Evolutionary conservation across 108 stramenopile genomes (phyloP), one percentile per base, ranked within the genome.

Genomic region (Cyclotella choctawhatcheeana): DNA sequence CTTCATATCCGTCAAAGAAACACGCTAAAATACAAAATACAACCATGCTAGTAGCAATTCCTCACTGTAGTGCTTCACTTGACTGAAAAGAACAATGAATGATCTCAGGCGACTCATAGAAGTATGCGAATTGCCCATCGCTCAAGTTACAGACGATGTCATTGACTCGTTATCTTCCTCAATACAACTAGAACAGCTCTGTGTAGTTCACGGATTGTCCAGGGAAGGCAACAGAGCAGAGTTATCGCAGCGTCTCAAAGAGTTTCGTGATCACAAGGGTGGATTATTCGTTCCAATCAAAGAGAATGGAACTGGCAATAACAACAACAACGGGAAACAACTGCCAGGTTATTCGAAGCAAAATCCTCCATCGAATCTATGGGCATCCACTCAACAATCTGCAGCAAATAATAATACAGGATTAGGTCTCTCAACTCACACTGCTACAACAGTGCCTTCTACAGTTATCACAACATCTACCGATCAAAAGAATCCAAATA

Each of bases 401-500:
- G n/a, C n/a, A n/a, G n/a, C n/a, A 30, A 1, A 27, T 2, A 56
- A 1, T 4, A 48, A 48, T n/a, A n/a, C 18, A n/a, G 47, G 16
- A 10, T n/a, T 48, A 27, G 27, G 29, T 30, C 55, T 56, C 29
- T 56, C 55, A 12, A 56, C 55, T 13, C 31, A 18, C 55, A 31
- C 55, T 31, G 29, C 37, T 1, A 1, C 60, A 16, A 16, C 63
- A 48, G 20, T 29, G 24, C 6, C 44, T 18, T 26, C 63, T 48
- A 44, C 44, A 44, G 8, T 30, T 4, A n/a, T n/a, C n/a, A n/a
- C n/a, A n/a, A 45, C 44, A 37, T 45, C 62, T 6, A 12, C 44
- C 5, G 5, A 8, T 13, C 33, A 37, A 24, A 32, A 2, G 27
- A 55, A 56, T 34, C 53, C 58, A 17, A 53, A 82, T 26, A 70